Conservation (phyloP, 441 rosid genomes). For the Sinapis alba region DNA sequence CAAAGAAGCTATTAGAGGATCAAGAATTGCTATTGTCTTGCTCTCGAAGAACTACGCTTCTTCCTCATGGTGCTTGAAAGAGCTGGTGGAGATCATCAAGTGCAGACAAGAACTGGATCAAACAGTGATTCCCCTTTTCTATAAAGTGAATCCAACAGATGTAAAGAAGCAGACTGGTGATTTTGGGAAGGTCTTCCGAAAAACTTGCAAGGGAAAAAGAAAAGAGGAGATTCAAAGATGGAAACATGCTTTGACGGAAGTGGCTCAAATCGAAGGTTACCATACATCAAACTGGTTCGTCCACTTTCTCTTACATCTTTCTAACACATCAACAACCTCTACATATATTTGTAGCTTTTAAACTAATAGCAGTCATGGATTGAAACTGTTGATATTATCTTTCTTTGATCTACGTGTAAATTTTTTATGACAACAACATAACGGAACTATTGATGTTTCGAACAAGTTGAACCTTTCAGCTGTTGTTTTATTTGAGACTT, state of each 20-base stretch:
- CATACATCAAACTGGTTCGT: no score
- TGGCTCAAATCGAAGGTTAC: no score
- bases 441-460: neutral
- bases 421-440: neutral
- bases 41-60: neutral
- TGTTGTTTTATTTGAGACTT: no score
- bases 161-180: no score
- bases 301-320: no score
- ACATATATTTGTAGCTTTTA: no score
- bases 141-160: neutral
- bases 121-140: neutral
- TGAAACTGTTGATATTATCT: no score
- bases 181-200: no score
- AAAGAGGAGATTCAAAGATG: no score
- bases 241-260: no score
- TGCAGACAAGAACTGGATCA: neutral
- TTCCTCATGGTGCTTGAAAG: neutral
- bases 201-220: no score
- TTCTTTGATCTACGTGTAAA: neutral
- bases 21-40: neutral
- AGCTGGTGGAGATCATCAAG: neutral
- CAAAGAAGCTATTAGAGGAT: neutral
- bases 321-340: no score
- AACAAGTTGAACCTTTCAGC: neutral
- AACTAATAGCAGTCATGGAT: neutral